Evolutionary conservation across 345 rosid species (phyloP).

Genomic region (Lepidium aucheri): DNA sequence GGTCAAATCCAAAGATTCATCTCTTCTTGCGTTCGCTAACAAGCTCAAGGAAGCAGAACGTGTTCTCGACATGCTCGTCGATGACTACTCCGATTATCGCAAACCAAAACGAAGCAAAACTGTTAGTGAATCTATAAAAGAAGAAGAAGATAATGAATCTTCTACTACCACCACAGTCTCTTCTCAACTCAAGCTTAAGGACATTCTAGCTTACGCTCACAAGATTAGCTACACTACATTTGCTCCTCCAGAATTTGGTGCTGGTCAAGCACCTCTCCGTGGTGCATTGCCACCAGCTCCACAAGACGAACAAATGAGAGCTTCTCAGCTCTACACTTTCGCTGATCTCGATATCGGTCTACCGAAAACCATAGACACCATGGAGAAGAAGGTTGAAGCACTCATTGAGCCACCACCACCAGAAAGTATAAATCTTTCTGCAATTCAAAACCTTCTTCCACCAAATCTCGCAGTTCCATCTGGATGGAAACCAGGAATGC

Average conservation of each 20-base stretch:
- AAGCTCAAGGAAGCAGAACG: conserved; percentile 72
- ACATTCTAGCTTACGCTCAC: conserved; percentile 77
- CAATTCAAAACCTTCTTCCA: conserved; percentile 58
- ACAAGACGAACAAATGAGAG: conserved; percentile 95
- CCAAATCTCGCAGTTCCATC: conserved; percentile 57
- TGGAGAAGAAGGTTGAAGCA: conserved; percentile 57
- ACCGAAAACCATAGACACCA: conserved; percentile 46
- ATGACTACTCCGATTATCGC: conserved; percentile 78
- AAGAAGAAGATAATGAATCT: conserved; percentile 24
- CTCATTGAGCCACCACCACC: conserved; percentile 53
- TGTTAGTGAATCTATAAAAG: not conserved
- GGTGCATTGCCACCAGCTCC: conserved; percentile 98
- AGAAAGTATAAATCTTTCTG: conserved; percentile 37
- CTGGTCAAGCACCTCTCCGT: conserved; percentile 83
- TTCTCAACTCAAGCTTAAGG: conserved; percentile 63
- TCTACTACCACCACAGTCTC: conserved; percentile 54
- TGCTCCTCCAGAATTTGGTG: conserved; percentile 90
- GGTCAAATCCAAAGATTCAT: conserved; percentile 45
- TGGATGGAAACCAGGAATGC: conserved; percentile 97
- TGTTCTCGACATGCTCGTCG: conserved; percentile 75
- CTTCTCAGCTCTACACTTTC: conserved; percentile 71
- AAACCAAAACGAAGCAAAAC: conserved; percentile 48
- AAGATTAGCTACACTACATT: conserved; percentile 89
- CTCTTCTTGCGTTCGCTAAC: conserved; percentile 60
- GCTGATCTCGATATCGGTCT: conserved; percentile 88